These are phyloP conservation scores for Cyanophora paradoxa DNA, from an alignment of 78 protist genomes.

Conservation along the genomic window DNA sequence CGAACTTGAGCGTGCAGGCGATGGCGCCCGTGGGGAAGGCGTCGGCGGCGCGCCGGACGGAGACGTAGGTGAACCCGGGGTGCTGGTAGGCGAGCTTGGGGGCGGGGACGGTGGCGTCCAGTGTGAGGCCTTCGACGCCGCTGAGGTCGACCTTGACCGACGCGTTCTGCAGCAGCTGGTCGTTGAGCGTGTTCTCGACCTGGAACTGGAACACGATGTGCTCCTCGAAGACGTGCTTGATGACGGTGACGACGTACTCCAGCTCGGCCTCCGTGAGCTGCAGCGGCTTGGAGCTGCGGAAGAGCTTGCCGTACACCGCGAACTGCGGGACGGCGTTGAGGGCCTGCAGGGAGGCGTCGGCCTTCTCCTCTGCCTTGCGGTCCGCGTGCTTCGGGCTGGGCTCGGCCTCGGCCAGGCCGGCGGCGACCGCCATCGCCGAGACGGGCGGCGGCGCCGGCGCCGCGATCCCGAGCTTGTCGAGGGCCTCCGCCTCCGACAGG, in stretches of 20 bases:
- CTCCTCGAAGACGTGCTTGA: conserved; percentile 68
- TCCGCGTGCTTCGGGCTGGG: background rate
- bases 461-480: conserved; percentile 4
- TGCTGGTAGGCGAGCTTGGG: conserved; percentile 12
- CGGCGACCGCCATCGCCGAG: background rate
- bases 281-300: conserved; percentile 23
- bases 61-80: conserved; percentile 3
- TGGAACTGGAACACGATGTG: conserved; percentile 78
- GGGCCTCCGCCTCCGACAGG: background rate
- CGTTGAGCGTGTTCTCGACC: conserved; percentile 78
- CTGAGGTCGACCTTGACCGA: conserved; percentile 38
- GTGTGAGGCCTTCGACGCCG: background rate
- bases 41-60: conserved; percentile 13
- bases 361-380: background rate
- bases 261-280: conserved; percentile 85
- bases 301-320: conserved; percentile 55
- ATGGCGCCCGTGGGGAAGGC: conserved; percentile 27
- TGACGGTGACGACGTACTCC: conserved; percentile 78
- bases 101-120: background rate
- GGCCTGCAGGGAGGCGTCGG: background rate
- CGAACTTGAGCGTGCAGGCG: conserved; percentile 48
- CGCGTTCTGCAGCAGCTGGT: conserved; percentile 64
- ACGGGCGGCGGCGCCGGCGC: background rate
- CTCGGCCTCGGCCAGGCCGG: background rate
- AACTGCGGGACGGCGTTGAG: conserved; percentile 66